phyloP scores from a whole-genome alignment of 2,329 filamentous ascomycete genomes.

The Diaporthe vaccinii region DNA sequence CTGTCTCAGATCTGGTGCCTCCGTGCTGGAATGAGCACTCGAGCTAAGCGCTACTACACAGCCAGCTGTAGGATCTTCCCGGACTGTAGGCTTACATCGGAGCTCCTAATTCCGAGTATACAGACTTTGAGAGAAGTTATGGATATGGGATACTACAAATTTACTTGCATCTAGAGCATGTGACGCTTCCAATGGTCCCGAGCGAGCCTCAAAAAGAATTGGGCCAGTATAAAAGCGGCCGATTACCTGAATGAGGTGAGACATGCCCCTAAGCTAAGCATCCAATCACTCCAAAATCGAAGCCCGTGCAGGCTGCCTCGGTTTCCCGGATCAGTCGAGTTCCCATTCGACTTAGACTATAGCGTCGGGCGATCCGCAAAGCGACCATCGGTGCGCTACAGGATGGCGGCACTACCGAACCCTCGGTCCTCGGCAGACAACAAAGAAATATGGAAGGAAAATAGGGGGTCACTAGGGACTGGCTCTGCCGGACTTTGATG shows the following conservation, averaged over 20 bases:
- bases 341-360: conserved; percentile 3
- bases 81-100: background rate
- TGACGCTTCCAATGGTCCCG: background rate
- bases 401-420: background rate
- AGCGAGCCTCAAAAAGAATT: conserved; percentile 11
- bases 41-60: background rate
- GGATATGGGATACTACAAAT: too few relatives aligned
- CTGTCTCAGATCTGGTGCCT: background rate
- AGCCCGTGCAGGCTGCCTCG: conserved; percentile 3
- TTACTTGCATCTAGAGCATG: background rate
- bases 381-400: background rate
- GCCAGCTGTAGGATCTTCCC: background rate
- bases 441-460: background rate
- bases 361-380: conserved; percentile 18
- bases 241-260: background rate
- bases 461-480: background rate
- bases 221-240: conserved; percentile 7
- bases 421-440: conserved; percentile 13
- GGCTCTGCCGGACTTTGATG: background rate
- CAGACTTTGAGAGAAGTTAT: background rate
- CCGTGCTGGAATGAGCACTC: background rate
- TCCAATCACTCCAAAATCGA: background rate
- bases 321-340: background rate
- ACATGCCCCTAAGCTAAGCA: background rate
- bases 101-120: background rate